These are phyloP conservation scores for Crinitomyces ghanaensis DNA, from an alignment of 805 yeast species.

Conservation along the genomic window DNA sequence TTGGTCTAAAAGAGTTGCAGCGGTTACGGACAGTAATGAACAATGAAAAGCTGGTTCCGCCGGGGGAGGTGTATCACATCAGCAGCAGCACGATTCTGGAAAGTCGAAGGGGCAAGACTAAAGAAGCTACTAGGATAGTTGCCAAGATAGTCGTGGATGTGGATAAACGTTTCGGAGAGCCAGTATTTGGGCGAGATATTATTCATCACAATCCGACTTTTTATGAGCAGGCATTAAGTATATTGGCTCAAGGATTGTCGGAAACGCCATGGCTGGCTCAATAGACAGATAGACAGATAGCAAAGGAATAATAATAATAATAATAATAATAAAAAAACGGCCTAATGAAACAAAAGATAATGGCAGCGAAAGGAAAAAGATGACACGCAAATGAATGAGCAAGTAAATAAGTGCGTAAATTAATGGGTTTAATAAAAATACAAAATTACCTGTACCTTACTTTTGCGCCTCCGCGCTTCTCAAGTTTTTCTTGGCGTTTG, in stretches of 20 bases:
- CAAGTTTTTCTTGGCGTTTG: conserved; percentile 32
- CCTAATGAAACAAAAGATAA: conserved; percentile 1
- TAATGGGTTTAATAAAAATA: too few relatives aligned
- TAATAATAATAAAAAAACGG: too few relatives aligned
- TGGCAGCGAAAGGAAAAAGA: conserved; percentile 1
- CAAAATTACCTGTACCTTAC: conserved; percentile 8
- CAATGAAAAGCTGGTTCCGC: conserved; percentile 26
- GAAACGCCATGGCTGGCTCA: too few relatives aligned
- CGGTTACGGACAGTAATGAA: conserved; percentile 22
- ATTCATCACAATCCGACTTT: conserved; percentile 26
- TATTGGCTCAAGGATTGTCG: conserved; percentile 24
- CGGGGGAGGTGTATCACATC: conserved; percentile 25
- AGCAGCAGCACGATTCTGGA: conserved; percentile 21
- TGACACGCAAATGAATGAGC: too few relatives aligned
- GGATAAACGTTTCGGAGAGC: conserved; percentile 24
- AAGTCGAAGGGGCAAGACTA: conserved; percentile 18
- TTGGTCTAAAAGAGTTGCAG: too few relatives aligned
- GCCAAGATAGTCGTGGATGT: conserved; percentile 23
- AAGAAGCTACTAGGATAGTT: conserved; percentile 19
- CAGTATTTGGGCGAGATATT: conserved; percentile 23
- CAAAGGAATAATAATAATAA: too few relatives aligned
- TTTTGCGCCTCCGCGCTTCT: conserved; percentile 21
- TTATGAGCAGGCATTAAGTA: conserved; percentile 23
- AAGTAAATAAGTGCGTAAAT: too few relatives aligned
- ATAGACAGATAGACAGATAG: too few relatives aligned